Evolutionary conservation across 345 rosid species (phyloP).

Genomic region (Hibiscus trionum): DNA sequence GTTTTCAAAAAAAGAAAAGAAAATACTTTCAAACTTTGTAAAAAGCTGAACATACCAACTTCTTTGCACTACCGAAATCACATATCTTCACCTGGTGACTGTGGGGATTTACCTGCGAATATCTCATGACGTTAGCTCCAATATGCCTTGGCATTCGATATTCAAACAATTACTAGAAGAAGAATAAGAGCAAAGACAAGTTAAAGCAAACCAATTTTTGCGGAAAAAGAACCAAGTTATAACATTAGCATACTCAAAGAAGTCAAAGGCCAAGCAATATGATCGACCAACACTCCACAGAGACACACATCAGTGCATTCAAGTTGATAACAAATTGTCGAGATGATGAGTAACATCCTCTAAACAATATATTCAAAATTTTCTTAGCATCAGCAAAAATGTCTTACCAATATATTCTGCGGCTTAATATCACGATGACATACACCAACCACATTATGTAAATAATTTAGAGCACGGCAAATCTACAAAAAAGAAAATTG

Average conservation of each 20-base stretch:
- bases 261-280: no score
- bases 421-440: slow-evolving; percentile 99
- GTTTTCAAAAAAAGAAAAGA: background rate
- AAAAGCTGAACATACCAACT: slow-evolving; percentile 55
- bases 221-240: background rate
- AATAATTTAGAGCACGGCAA: slow-evolving; percentile 86
- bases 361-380: background rate
- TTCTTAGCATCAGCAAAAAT: slow-evolving; percentile 6
- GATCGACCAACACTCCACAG: background rate
- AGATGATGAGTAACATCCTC: background rate
- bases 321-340: background rate
- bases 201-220: background rate
- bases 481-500: slow-evolving; percentile 43
- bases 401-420: slow-evolving; percentile 82
- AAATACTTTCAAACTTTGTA: background rate
- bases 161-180: background rate
- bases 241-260: background rate
- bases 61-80: slow-evolving; percentile 98
- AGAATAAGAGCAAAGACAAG: background rate
- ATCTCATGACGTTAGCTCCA: slow-evolving; percentile 15
- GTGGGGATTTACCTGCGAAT: slow-evolving; percentile 76
- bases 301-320: background rate
- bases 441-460: slow-evolving; percentile 82
- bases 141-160: background rate
- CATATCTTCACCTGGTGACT: slow-evolving; percentile 91